These are phyloP conservation scores for Basipetospora chlamydospora DNA, from an alignment of 2,329 filamentous ascomycete species.

Conservation along the genomic window DNA sequence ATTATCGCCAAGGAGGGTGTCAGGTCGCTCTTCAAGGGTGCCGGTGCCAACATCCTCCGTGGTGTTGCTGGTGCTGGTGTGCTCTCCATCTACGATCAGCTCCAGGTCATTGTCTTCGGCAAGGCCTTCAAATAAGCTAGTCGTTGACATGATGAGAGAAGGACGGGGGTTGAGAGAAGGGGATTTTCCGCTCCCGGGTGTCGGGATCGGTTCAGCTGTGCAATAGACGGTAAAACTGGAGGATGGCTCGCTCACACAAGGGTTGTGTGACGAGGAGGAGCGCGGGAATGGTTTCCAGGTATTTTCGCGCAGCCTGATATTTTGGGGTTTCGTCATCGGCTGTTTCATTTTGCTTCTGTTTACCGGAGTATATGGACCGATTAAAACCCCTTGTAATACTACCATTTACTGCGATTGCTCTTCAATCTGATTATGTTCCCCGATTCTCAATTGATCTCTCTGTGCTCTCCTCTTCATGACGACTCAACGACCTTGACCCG, in stretches of 20 bases:
- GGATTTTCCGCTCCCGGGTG: too few relatives aligned
- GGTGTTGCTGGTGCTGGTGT: constrained; percentile 99
- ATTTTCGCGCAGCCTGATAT: constrained; percentile 4
- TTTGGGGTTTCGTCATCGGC: constrained; percentile 6
- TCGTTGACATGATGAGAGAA: background rate
- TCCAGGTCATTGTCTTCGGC: constrained; percentile 97
- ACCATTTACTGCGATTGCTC: constrained; percentile 4
- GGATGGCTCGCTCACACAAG: constrained; percentile 25
- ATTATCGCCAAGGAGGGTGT: constrained; percentile 96
- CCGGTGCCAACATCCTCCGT: constrained; percentile 99
- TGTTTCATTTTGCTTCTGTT: constrained; percentile 5
- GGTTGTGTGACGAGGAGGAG: constrained; percentile 30
- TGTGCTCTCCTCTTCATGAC: background rate
- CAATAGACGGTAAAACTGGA: constrained; percentile 16
- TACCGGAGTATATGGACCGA: constrained; percentile 6
- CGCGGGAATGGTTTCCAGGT: constrained; percentile 10
- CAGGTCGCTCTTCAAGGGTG: constrained; percentile 99
- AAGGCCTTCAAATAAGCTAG: constrained; percentile 81
- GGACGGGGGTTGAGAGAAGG: background rate
- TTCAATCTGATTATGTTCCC: constrained; percentile 4
- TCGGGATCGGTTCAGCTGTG: constrained; percentile 7
- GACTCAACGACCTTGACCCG: too few relatives aligned
- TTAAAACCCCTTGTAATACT: constrained; percentile 6
- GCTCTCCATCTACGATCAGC: constrained; percentile 99
- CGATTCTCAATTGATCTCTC: background rate